phyloP scores from a whole-genome alignment of 495 filamentous ascomycete species.

The Tetracladium setigerum region DNA sequence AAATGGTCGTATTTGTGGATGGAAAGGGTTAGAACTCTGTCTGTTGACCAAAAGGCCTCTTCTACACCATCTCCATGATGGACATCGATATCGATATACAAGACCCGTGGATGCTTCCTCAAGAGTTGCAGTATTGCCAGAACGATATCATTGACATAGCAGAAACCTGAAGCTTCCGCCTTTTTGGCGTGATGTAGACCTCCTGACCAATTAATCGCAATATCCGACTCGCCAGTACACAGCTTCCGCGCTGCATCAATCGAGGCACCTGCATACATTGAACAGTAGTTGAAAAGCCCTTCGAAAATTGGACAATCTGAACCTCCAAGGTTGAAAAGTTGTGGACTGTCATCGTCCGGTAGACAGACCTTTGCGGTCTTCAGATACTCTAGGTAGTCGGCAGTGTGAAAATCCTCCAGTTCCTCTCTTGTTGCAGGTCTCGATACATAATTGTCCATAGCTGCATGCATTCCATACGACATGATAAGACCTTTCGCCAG shows the following conservation, averaged over 20 bases:
- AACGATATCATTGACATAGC: slow-evolving; percentile 98
- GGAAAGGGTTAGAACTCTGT: slow-evolving; percentile 91
- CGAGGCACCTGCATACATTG: slow-evolving; percentile 83
- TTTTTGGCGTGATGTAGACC: slow-evolving; percentile 98
- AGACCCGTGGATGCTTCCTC: slow-evolving; percentile 78
- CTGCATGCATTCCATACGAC: slow-evolving; percentile 88
- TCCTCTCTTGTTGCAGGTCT: slow-evolving; percentile 81
- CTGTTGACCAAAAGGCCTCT: slow-evolving; percentile 93
- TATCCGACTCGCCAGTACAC: slow-evolving; percentile 76
- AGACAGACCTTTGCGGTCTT: slow-evolving; percentile 34
- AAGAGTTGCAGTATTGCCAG: slow-evolving; percentile 88
- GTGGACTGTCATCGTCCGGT: slow-evolving; percentile 31
- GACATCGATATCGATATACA: slow-evolving; percentile 98
- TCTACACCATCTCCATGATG: slow-evolving; percentile 98
- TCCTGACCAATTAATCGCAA: slow-evolving; percentile 98
- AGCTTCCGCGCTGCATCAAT: slow-evolving; percentile 89
- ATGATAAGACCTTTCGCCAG: slow-evolving; percentile 91
- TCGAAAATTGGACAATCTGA: slow-evolving; percentile 97
- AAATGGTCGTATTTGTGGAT: slow-evolving; percentile 91
- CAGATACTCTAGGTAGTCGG: slow-evolving; percentile 87
- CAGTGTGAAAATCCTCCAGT: slow-evolving; percentile 75
- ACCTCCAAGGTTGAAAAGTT: slow-evolving; percentile 59
- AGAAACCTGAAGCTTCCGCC: slow-evolving; percentile 88
- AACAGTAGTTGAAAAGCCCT: slow-evolving; percentile 90
- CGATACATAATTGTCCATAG: slow-evolving; percentile 87